Evolutionary conservation across 2,329 filamentous ascomycete species (phyloP), one percentile per base, ranked within the genome.

Genomic region (Penicillium palitans): DNA sequence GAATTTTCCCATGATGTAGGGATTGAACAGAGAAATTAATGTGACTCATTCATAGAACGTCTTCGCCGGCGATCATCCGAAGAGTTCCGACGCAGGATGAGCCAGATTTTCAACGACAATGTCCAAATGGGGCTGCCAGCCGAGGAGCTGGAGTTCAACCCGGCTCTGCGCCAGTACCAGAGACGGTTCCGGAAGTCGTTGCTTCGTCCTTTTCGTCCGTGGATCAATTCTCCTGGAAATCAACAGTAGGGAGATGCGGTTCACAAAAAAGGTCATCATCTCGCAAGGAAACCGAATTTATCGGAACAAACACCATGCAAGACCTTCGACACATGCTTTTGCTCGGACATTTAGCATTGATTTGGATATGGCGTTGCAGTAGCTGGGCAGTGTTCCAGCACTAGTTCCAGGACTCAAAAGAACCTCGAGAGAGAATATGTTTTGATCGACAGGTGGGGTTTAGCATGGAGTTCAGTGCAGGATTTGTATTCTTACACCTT

Each of bases 41-140:
- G 21, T 6, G n/a, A 3, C 31, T 40, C 21, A 7, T 27, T 24
- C 3, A 24, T 50, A 70, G 68, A 61, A 31, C 52, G 59, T 33
- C 61, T 61, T 55, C 68, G 67, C 39, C 60, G 61, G 39, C 69
- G 65, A 41, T 73, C 71, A 17, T 72, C 71, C 0, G 71, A 73
- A 51, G 69, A 71, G 42, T 71, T 72, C 35, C 68, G 70, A 59
- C 70, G 70, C 47, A 67, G 59, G 39, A 68, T 73, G 55, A 74
- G 71, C 62, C 64, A 64, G 49, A 65, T 74, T 4, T 71, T 74
- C 51, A 72, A 73, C 49, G 71, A 74, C 15, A 70, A 61, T 46
- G 61, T 71, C 24, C 65, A 65, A 27, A 61, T 60, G 49, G 66
- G 53, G 4, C 12, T 49, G n/a, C 62, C 70, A 3, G 17, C 44